Evolutionary conservation across 75 land plant genomes (phyloP).

Genomic region (Sequoiadendron giganteum): DNA sequence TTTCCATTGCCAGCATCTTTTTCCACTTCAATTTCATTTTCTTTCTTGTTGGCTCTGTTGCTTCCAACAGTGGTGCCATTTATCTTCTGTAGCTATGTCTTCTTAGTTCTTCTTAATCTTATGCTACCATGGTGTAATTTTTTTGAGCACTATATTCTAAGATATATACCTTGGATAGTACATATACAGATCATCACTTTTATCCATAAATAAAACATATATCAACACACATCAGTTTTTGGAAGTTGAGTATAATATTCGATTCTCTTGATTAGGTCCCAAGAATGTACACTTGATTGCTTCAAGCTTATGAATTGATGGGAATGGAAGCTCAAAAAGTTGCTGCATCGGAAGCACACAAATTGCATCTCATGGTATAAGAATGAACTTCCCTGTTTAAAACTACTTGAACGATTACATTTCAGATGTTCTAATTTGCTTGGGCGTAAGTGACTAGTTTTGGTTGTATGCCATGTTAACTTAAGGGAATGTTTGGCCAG

Average conservation of each 20-base stretch:
- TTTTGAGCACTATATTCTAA: not conserved
- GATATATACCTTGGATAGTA: not conserved
- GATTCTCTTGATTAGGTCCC: constrained; percentile 68
- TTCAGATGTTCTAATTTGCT: not conserved
- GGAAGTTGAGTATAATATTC: not conserved
- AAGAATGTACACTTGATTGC: constrained; percentile 84
- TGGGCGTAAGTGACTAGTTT: not conserved
- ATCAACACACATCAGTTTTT: not conserved
- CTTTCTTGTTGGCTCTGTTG: not conserved
- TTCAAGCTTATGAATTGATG: constrained; percentile 94
- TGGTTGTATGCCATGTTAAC: not conserved
- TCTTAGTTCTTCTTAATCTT: not conserved
- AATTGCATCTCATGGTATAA: constrained; percentile 90
- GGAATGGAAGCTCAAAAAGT: constrained; percentile 58
- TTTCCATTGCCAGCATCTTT: not conserved
- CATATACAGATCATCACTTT: not conserved
- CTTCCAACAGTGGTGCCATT: not conserved
- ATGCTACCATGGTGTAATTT: not conserved
- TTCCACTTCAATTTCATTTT: not conserved
- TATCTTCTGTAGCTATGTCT: not conserved
- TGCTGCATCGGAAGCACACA: constrained; percentile 76
- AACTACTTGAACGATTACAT: not conserved
- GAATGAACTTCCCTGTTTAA: not conserved
- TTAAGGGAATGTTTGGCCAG: not conserved
- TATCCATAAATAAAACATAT: not conserved